Evolutionary conservation across 176 grass and related monocot genomes (phyloP), one percentile per base, ranked within the genome.

Genomic region (Carex parvula): DNA sequence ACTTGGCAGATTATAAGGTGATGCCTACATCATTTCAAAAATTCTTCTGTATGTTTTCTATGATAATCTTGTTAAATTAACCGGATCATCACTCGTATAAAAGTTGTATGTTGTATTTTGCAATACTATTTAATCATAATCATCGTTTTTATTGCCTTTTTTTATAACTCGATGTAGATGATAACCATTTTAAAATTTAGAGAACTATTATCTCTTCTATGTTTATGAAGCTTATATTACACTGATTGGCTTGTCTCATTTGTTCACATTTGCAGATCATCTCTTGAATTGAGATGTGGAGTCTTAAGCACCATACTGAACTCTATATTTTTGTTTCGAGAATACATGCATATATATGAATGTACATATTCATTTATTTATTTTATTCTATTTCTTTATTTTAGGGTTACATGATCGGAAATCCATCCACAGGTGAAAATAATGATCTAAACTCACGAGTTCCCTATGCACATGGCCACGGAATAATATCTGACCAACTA

Each of bases 401-500:
- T 67, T 14, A 87, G 85, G 90, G 90, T 24, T 90, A 92, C 70
- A 33, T 92, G 12, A 44, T 90, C 11, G 90, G 90, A 7, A 92
- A 92, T 68, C 78, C 85, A 1, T 0, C 0, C 3, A 92, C 88
- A 59, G 90, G 83, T 1, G 85, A 87, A 41, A 66, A 4, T 0
- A 64, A 67, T 10, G 88, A 92, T 80, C 1, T 0, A 5, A 68
- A 2, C 3, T 73, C 85, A 26, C 84, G 1, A 84, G 85, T 92
- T 30, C 90, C 90, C 0, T 90, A 8, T 84, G 90, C 90, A 26
- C 90, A 88, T 3, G 90, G 90, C 21, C 4, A 85, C 5, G 85
- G 88, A 16, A 83, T 92, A 24, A 92, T 92, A 79, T 92, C 87
- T 29, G 82, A 92, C 57, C 87, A 92, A 79, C 6, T 92, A 13